Evolutionary conservation across 2,329 filamentous ascomycete genomes (phyloP), one percentile per base, ranked within the genome.

Genomic region (Neonectria faginata): DNA sequence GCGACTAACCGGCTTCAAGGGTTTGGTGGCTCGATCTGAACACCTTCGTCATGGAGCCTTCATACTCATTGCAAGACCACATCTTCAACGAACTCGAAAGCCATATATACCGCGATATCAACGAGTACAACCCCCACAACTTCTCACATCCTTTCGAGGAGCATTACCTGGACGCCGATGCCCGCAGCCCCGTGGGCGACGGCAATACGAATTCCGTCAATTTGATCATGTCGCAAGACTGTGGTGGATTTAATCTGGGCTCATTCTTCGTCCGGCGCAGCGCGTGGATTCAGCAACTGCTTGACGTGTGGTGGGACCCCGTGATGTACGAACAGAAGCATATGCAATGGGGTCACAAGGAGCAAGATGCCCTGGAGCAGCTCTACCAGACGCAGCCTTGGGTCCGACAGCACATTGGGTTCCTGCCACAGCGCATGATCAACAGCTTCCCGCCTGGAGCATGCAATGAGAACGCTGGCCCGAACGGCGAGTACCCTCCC

Each of bases 21-120:
- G 96, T 99, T 75, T 99, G 96, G 96, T 99, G 96, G 95, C 85
- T 99, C 62, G 96, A 99, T 79, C 88, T 98, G 42, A 97, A 97
- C 81, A 99, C 96, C 3, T 97, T 95, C 80, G 91, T 99, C 78
- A 99, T 99, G 96, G 96, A 99, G 77, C 93, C 94, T 3, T 90
- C 89, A 20, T 93, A 94, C 79, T 97, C 95, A 10, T 86, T 99
- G 20, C 94, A 98, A 77, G 85, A 86, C 47, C 95, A 99, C 79
- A 88, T 99, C 73, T 97, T 99, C 85, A 89, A 94, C 78, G 80
- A 92, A 66, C 86, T 99, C 52, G 83, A 85, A 56, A 83, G 87
- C 52, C 86, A 91, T 71, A 89, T 92, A 16, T 97, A 98, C 81
- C 93, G 96, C 75, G 95, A 99, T 77, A 97, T 99, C 82, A 98